Conservation (phyloP, 1,284 basidiomycete species). For the Pyrrhoderma lamaoense region DNA sequence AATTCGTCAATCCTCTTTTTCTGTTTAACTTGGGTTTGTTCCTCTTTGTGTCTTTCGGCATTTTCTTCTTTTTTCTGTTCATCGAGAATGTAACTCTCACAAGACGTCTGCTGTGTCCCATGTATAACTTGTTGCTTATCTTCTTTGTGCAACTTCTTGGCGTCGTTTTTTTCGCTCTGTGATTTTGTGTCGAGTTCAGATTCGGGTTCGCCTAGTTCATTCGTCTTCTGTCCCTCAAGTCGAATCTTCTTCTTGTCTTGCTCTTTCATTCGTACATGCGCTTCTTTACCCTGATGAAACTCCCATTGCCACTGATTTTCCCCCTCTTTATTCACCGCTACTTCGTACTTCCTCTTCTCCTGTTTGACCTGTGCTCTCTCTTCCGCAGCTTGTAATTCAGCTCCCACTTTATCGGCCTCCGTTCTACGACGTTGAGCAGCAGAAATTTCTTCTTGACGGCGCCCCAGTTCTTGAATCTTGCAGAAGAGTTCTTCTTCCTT, state of each 20-base stretch:
- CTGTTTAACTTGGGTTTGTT: no score
- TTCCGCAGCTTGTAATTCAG: neutral
- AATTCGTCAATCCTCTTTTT: no score
- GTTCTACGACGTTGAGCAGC: conserved; percentile 4
- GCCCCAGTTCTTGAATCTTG: conserved; percentile 5
- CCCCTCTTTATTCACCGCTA: conserved; percentile 3
- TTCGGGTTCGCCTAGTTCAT: no score
- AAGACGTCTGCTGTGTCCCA: no score
- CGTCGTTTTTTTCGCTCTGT: no score
- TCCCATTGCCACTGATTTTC: conserved; percentile 6
- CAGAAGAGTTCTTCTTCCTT: neutral
- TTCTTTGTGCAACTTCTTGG: no score
- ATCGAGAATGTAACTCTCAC: no score
- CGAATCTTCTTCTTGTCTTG: conserved; percentile 2
- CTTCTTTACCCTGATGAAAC: conserved; percentile 8
- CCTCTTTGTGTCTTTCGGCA: no score
- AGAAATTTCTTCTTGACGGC: neutral
- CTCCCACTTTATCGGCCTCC: conserved; percentile 1
- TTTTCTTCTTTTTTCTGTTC: no score
- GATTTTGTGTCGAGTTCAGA: no score
- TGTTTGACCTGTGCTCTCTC: conserved; percentile 2
- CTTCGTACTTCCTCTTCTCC: conserved; percentile 2
- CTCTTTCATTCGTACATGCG: conserved; percentile 4
- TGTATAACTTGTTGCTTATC: no score
- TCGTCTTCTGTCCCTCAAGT: no score